phyloP scores from a whole-genome alignment of 306 rosid species.

The Cicer cuneatum region DNA sequence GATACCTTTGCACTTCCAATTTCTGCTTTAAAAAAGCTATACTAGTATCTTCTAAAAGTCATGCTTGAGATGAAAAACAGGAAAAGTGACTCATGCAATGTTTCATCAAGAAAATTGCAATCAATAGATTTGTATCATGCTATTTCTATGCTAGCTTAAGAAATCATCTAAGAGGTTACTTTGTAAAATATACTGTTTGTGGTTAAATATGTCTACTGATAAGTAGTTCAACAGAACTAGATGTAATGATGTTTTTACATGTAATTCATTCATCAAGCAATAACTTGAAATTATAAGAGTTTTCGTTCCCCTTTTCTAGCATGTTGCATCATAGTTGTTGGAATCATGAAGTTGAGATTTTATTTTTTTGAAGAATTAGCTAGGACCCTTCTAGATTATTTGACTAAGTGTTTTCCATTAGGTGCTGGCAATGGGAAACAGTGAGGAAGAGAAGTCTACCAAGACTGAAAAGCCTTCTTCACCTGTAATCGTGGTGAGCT shows the following conservation, averaged over 20 bases:
- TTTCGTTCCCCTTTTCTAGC: too few species aligned
- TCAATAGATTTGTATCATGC: not conserved
- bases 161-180: not conserved
- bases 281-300: too few species aligned
- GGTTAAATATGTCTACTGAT: not conserved
- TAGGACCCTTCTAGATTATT: conserved; percentile 11
- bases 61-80: not conserved
- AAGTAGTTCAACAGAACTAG: not conserved
- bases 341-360: conserved; percentile 31
- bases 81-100: not conserved
- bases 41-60: not conserved
- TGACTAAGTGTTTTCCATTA: not conserved
- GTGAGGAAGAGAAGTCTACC: conserved; percentile 68
- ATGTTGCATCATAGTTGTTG: not conserved
- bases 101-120: not conserved
- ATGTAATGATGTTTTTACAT: too few species aligned
- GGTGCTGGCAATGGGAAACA: conserved; percentile 66
- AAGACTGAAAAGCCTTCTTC: conserved; percentile 71
- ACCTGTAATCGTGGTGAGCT: conserved; percentile 62
- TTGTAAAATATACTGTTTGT: not conserved
- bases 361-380: conserved; percentile 30
- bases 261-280: too few species aligned
- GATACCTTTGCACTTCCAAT: too few species aligned
- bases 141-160: not conserved
- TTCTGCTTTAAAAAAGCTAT: too few species aligned